These are phyloP conservation scores for Lycium ferocissimum DNA, from an alignment of 257 asterid genomes.

Conservation along the genomic window DNA sequence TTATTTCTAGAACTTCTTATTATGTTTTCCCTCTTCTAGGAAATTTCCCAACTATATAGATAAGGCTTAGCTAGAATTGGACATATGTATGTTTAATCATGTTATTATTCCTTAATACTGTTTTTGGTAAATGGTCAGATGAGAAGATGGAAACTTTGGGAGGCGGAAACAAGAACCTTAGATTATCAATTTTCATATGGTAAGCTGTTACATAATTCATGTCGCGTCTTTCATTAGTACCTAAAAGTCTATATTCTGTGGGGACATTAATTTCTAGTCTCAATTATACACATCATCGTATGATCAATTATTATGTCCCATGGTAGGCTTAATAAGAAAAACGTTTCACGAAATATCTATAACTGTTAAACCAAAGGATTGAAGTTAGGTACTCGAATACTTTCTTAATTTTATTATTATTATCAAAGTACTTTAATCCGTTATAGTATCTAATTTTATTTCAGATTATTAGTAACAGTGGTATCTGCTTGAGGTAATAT, in stretches of 20 bases:
- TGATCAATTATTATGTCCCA: neutral
- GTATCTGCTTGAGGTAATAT: neutral
- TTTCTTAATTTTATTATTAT: no score
- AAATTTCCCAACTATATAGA: neutral
- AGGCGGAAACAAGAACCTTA: conserved; percentile 76
- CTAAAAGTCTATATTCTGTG: neutral
- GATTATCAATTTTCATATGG: conserved; percentile 78
- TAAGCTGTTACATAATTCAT: conserved; percentile 30
- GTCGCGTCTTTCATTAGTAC: neutral
- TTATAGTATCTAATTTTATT: no score
- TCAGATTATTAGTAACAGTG: no score
- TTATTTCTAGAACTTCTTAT: neutral
- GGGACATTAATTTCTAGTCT: neutral
- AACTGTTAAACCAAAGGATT: neutral
- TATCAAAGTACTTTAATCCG: neutral
- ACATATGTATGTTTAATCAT: neutral
- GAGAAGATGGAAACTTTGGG: conserved; percentile 81
- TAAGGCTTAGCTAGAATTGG: neutral
- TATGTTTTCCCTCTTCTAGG: neutral
- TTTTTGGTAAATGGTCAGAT: conserved; percentile 51
- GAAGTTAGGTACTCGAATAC: neutral
- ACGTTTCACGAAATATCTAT: neutral
- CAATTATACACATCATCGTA: neutral
- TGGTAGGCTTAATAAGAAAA: neutral
- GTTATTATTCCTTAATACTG: neutral